Conservation (phyloP, 805 yeast genomes). For the Yarrowia sp. region DNA sequence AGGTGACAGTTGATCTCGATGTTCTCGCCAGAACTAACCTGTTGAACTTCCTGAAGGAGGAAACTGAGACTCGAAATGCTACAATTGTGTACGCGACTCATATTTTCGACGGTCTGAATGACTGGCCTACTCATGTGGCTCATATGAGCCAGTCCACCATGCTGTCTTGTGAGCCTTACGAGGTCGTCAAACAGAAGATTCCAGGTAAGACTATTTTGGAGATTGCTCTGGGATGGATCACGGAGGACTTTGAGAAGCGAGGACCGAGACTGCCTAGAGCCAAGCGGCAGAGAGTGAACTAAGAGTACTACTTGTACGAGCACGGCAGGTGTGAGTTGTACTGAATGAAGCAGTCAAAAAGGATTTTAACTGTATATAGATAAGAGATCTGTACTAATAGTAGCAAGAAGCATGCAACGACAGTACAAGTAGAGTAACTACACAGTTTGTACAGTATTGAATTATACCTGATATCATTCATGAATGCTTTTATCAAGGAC, state of each 20-base stretch:
- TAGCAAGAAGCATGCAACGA: too few species aligned
- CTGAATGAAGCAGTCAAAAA: too few species aligned
- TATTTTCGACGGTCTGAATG: slow-evolving; percentile 91
- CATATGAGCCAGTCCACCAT: slow-evolving; percentile 78
- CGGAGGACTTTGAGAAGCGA: slow-evolving; percentile 55
- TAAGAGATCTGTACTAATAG: too few species aligned
- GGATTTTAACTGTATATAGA: too few species aligned
- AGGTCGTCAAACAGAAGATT: slow-evolving; percentile 30
- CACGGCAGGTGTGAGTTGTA: too few species aligned
- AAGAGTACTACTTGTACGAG: neutral
- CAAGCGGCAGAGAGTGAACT: slow-evolving; percentile 15
- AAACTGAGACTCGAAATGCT: slow-evolving; percentile 71
- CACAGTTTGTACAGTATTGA: too few species aligned
- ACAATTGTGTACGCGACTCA: slow-evolving; percentile 90
- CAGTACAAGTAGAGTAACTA: too few species aligned
- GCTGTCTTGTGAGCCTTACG: slow-evolving; percentile 45
- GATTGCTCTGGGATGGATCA: slow-evolving; percentile 51
- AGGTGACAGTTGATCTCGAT: slow-evolving; percentile 95
- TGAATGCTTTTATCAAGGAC: too few species aligned
- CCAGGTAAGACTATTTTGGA: slow-evolving; percentile 46
- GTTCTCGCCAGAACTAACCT: slow-evolving; percentile 85
- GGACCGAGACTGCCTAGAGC: slow-evolving; percentile 51
- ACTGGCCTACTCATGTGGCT: slow-evolving; percentile 85
- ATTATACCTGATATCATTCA: too few species aligned
- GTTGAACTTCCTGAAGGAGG: slow-evolving; percentile 71